A percentile compares a stretch with the other conserved stretches of the same genome.
Conservation (phyloP, 768 basidiomycete species). For the Pseudohyphozyma bogoriensis region DNA sequence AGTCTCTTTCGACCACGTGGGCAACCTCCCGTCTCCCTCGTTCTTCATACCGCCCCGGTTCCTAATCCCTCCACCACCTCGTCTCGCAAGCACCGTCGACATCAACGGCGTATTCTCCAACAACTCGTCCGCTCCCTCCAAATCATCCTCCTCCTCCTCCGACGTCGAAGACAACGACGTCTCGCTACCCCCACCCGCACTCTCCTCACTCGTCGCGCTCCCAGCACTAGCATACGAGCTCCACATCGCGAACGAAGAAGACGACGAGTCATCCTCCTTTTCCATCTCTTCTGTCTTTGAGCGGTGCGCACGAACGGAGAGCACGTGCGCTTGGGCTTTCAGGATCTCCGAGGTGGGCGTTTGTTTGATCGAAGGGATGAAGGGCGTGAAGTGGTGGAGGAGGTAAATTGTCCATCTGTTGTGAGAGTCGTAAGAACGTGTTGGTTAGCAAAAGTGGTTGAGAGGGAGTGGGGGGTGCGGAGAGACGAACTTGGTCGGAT, state of each 20-base stretch:
- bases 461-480: not conserved
- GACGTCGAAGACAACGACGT: not conserved
- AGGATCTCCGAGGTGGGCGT: conserved; percentile 9
- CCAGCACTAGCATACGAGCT: not conserved
- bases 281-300: not conserved
- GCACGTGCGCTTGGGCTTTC: conserved; percentile 11
- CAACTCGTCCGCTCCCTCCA: not conserved
- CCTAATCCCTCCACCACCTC: not conserved
- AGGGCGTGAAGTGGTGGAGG: conserved; percentile 39
- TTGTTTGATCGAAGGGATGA: not conserved
- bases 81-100: not conserved
- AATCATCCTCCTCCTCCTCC: not conserved
- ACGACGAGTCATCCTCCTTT: not conserved
- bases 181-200: not conserved
- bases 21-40: not conserved
- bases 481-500: conserved; percentile 52
- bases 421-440: not conserved
- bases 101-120: not conserved
- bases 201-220: not conserved
- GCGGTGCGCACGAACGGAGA: not conserved
- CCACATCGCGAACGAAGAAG: not conserved
- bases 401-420: conserved; percentile 52
- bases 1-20: not conserved
- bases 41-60: not conserved
- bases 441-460: not conserved